Evolutionary conservation across 2,329 filamentous ascomycete species (phyloP).

Genomic region (Fonsecaea monophora): DNA sequence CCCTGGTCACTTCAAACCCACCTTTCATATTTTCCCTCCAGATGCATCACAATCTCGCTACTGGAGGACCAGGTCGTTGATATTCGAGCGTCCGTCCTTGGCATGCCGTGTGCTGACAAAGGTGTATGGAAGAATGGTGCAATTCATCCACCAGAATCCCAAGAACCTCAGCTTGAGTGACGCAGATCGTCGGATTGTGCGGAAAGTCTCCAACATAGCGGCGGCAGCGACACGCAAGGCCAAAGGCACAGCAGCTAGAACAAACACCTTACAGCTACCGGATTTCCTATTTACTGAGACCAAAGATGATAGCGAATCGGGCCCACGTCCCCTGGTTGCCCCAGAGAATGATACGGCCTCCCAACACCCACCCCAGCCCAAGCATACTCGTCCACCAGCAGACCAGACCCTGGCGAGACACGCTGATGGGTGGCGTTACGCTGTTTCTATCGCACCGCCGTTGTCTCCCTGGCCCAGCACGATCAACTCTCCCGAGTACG

Average conservation of each 20-base stretch:
- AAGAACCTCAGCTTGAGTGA: conserved; percentile 23
- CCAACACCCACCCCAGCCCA: neutral
- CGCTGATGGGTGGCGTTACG: neutral
- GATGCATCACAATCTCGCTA: neutral
- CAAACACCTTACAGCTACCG: conserved; percentile 20
- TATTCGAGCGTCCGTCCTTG: neutral
- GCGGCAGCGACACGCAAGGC: conserved; percentile 28
- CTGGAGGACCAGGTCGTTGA: neutral
- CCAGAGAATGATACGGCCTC: neutral
- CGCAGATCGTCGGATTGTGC: conserved; percentile 25
- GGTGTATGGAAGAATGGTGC: conserved; percentile 5
- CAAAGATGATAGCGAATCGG: neutral
- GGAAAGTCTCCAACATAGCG: conserved; percentile 23
- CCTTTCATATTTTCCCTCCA: neutral
- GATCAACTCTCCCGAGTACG: conserved; percentile 10
- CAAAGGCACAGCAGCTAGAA: conserved; percentile 7
- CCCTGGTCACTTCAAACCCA: conserved; percentile 9
- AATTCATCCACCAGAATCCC: conserved; percentile 27
- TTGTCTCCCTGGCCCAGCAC: conserved; percentile 16
- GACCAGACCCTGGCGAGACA: neutral
- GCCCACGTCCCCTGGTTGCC: neutral
- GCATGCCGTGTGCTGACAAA: neutral
- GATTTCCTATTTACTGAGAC: conserved; percentile 13
- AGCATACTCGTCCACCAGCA: too few species aligned
- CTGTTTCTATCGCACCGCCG: neutral